Conservation (phyloP, 2,329 filamentous ascomycete genomes). For the Penicillium sp. region DNA sequence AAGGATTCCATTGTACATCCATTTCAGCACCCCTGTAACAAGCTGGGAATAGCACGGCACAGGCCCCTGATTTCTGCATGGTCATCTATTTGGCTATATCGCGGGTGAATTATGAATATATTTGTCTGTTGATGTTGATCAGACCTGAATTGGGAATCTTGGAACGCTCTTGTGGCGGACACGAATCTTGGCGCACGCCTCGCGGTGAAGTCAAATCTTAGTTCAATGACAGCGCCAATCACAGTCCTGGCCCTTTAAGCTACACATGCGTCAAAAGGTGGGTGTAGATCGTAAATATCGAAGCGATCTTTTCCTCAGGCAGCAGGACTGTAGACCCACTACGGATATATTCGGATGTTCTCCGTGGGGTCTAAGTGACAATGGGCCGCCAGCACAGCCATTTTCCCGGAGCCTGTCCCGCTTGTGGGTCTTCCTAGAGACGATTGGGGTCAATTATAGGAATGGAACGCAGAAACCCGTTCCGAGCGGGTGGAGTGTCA, state of each 20-base stretch:
- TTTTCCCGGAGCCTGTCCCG: background rate
- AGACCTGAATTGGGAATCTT: background rate
- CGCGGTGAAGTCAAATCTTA: background rate
- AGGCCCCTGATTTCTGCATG: background rate
- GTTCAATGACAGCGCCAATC: slow-evolving; percentile 15
- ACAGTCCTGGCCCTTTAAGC: background rate
- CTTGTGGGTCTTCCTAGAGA: background rate
- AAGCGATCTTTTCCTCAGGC: slow-evolving; percentile 2
- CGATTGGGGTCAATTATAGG: background rate
- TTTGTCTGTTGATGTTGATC: background rate
- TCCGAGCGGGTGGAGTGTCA: slow-evolving; percentile 6
- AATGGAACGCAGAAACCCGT: background rate
- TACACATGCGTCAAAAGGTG: background rate
- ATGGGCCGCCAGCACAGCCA: background rate
- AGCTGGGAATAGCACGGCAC: background rate
- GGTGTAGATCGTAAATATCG: background rate
- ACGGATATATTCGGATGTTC: background rate
- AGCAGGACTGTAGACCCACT: slow-evolving; percentile 1
- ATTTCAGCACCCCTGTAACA: background rate
- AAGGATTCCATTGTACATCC: background rate
- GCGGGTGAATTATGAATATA: background rate
- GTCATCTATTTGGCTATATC: background rate
- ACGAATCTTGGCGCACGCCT: background rate
- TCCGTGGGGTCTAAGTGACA: background rate
- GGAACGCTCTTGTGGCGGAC: background rate